Base-by-base conservation (phyloP, 2,329 filamentous ascomycete species). In the Paracoccidioides brasiliensis region DNA sequence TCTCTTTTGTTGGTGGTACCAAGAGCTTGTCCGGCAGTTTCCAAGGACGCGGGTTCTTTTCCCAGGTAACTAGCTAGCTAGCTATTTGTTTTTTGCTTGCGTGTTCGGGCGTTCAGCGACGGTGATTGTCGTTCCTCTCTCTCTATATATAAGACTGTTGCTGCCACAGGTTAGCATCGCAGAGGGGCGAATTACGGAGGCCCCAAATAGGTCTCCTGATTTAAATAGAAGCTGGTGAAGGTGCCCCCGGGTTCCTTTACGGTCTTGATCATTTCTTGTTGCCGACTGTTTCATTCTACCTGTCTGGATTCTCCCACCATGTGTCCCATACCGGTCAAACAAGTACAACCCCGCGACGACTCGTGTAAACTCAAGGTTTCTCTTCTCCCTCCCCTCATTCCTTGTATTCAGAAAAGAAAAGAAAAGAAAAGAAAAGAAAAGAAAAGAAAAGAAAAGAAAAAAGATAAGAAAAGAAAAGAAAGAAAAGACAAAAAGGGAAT, bases 281-380 rank as follows among this genome's bases (percentile, higher is more conserved):
- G 35, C 3, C 35, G 7, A 37, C 7, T 44, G 5, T 4, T 44
- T 22, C 6, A 0, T 7, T 32, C 10, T 45, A 10, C 14, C 43
- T 44, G 4, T 37, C 32, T 35, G 28, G n/a, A 22, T 50, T 50
- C 12, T 50, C 14, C 49, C 28, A 52, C 15, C 49, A 52, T 52
- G 49, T 52, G 35, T 32, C 49, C 49, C 10, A 52, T 52, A 30
- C 49, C 49, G 6, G 33, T 50, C 30, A 35, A 55, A 41, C 42
- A 55, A 15, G n/a, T 44, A 38, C 28, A 55, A 46, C 33, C 10
- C 43, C 53, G 44, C 7, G 43, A 55, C 15, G 53, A 55, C 42
- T 49, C 53, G 15, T 33, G 35, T 49, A 46, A 45, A 46, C 44
- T 55, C 38, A 46, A 55, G 44, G 53, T 55, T 37, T 28, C 1